Evolutionary conservation across 169 alveolate genomes (phyloP).

Genomic region (Cyclospora cayetanensis): DNA sequence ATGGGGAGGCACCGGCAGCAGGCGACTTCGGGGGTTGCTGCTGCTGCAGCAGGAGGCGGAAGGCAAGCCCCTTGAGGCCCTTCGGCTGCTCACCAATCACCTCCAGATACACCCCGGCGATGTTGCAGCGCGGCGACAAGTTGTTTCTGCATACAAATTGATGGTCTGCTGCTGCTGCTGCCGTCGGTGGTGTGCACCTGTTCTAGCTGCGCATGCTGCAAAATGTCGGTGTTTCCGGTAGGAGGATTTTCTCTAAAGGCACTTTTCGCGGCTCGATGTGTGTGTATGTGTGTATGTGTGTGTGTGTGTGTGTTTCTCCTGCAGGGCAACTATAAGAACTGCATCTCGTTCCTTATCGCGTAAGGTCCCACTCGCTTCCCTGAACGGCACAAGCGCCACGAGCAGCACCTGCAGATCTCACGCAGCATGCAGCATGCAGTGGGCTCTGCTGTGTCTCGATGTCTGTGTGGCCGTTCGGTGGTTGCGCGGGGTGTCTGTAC

Average conservation of each 20-base stretch:
- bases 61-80: not conserved
- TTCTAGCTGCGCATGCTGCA: too few relatives aligned
- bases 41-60: constrained; percentile 52
- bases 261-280: too few relatives aligned
- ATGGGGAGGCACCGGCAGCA: constrained; percentile 56
- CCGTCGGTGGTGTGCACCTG: too few relatives aligned
- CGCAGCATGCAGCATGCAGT: not conserved
- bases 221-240: too few relatives aligned
- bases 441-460: not conserved
- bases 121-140: constrained; percentile 5
- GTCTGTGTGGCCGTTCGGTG: too few relatives aligned
- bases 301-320: not conserved
- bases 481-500: not conserved
- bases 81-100: not conserved
- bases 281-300: too few relatives aligned
- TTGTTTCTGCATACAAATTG: not conserved
- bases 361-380: not conserved
- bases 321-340: constrained; percentile 42
- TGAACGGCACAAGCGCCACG: not conserved
- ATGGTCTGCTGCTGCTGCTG: constrained; percentile 24
- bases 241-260: too few relatives aligned
- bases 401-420: not conserved
- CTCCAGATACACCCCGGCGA: constrained; percentile 43
- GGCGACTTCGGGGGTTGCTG: not conserved
- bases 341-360: constrained; percentile 30